Evolutionary conservation across 192 early-diverging fungal genomes (phyloP).

Genomic region (Jimgerdemannia flammicorona): DNA sequence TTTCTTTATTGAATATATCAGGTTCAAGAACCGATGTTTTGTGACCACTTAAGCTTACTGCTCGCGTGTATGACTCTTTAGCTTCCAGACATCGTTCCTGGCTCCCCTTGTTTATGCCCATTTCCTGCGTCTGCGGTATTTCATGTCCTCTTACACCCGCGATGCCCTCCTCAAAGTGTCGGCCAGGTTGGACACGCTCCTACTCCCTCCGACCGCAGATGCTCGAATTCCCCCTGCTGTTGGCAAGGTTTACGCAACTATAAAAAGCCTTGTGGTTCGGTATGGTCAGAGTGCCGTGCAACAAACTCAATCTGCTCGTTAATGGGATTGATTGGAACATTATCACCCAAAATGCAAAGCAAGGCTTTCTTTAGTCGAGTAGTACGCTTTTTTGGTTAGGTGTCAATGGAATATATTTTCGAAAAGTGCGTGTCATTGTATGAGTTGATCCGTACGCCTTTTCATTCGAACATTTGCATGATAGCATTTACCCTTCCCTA

Average conservation of each 20-base stretch:
- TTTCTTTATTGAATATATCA: constrained; percentile 7
- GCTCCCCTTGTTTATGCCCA: constrained; percentile 58
- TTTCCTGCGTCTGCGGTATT: constrained; percentile 71
- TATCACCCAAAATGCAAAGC: background rate
- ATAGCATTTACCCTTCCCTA: too few relatives aligned
- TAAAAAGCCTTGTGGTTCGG: constrained; percentile 23
- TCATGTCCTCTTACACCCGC: constrained; percentile 52
- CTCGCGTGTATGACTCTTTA: background rate
- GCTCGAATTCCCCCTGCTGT: constrained; percentile 41
- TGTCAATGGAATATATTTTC: too few relatives aligned
- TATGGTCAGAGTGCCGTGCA: constrained; percentile 29
- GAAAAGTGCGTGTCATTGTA: too few relatives aligned
- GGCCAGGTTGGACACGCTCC: constrained; percentile 30
- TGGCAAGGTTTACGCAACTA: constrained; percentile 35
- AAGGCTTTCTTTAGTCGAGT: too few relatives aligned
- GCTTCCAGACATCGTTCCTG: constrained; percentile 30
- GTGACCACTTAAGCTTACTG: background rate
- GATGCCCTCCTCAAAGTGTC: constrained; percentile 35
- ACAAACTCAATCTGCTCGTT: background rate
- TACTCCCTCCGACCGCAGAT: constrained; percentile 42
- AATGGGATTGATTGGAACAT: background rate
- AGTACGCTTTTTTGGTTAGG: too few relatives aligned
- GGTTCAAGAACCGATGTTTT: too few relatives aligned
- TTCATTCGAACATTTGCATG: too few relatives aligned
- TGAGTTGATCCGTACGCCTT: too few relatives aligned